Evolutionary conservation across 2,329 filamentous ascomycete species (phyloP).

Genomic region (Chrysoporthe austroafricana): DNA sequence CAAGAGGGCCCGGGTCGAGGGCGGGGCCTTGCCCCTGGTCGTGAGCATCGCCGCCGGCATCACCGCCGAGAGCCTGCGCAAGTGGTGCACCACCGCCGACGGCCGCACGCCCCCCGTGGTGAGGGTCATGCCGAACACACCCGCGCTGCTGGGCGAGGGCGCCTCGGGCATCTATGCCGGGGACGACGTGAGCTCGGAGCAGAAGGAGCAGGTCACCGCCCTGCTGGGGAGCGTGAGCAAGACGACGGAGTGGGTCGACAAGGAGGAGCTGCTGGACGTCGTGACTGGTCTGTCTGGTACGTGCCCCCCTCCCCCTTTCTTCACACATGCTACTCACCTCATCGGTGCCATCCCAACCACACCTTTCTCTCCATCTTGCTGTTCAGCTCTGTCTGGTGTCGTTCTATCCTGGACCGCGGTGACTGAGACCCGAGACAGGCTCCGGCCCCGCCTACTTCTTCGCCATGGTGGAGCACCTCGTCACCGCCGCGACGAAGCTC

Average conservation of each 20-base stretch:
- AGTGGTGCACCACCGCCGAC: constrained; percentile 46
- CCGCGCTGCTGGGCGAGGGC: constrained; percentile 54
- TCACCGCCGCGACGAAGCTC: constrained; percentile 47
- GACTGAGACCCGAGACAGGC: constrained; percentile 37
- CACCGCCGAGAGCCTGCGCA: constrained; percentile 47
- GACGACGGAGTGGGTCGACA: constrained; percentile 53
- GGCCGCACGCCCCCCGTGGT: constrained; percentile 48
- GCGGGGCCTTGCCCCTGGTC: constrained; percentile 43
- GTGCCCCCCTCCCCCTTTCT: constrained; percentile 18
- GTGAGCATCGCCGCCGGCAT: constrained; percentile 56
- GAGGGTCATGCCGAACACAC: constrained; percentile 59
- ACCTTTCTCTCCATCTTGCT: not conserved
- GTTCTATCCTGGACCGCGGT: not conserved
- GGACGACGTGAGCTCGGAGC: constrained; percentile 44
- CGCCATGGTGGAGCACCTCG: constrained; percentile 55
- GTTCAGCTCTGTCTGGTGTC: not conserved
- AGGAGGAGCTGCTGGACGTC: constrained; percentile 53
- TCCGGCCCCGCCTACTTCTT: constrained; percentile 59
- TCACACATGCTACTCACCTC: not conserved
- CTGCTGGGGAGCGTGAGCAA: constrained; percentile 52
- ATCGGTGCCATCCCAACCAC: not conserved
- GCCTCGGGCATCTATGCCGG: constrained; percentile 52
- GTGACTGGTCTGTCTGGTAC: constrained; percentile 54
- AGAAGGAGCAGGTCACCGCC: constrained; percentile 47
- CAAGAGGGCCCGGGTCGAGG: constrained; percentile 3